Conservation (phyloP, 306 rosid species). For the Fragaria vesca region DNA sequence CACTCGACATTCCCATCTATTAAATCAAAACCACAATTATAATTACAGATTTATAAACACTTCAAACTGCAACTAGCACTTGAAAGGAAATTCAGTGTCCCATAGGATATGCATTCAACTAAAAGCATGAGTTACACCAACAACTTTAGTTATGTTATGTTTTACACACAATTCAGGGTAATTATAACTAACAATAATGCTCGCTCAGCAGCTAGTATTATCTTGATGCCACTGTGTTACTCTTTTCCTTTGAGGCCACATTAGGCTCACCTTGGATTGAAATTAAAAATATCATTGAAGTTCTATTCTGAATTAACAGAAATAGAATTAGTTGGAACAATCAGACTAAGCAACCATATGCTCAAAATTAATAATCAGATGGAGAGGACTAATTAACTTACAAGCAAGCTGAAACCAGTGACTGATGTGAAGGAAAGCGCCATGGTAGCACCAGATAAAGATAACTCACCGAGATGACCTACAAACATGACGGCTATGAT, state of each 20-base stretch:
- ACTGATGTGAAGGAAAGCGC: slow-evolving; percentile 71
- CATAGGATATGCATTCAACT: not conserved
- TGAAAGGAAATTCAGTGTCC: not conserved
- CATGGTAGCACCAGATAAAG: slow-evolving; percentile 72
- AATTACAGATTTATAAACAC: not conserved
- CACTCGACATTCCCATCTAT: slow-evolving; percentile 72
- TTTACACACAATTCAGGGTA: not conserved
- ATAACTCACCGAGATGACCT: slow-evolving; percentile 61
- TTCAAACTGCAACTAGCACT: not conserved
- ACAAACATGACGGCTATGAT: slow-evolving; percentile 74
- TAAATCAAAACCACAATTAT: not conserved
- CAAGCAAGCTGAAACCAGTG: slow-evolving; percentile 74
- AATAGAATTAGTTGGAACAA: not conserved
- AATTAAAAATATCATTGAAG: not conserved
- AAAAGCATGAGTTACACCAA: not conserved
- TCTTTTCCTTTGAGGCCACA: not conserved
- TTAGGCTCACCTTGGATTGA: not conserved
- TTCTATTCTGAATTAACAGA: not conserved
- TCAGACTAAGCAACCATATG: not conserved
- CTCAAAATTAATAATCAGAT: not conserved
- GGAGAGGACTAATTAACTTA: slow-evolving; percentile 29
- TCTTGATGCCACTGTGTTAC: not conserved
- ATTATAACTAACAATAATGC: not conserved
- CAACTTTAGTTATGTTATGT: not conserved
- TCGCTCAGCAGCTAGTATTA: not conserved